Percentiles rank a stretch among this genome's conserved stretches.
phyloP scores from a whole-genome alignment of 2,329 filamentous ascomycete genomes.

The Ciborinia camelliae region DNA sequence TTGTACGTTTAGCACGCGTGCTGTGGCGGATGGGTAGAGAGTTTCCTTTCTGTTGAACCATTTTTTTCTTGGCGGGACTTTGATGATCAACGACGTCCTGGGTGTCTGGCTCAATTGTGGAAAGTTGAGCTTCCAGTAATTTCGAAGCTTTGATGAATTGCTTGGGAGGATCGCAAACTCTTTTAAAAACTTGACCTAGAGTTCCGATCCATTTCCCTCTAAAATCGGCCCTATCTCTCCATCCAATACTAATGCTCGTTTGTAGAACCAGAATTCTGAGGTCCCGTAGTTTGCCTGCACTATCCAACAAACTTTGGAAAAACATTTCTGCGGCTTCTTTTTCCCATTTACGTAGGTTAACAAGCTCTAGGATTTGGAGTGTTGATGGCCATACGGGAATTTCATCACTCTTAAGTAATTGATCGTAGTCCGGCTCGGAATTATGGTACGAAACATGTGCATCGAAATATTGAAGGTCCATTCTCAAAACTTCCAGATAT shows the following conservation, averaged over 20 bases:
- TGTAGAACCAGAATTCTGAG: constrained; percentile 68
- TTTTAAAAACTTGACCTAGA: constrained; percentile 64
- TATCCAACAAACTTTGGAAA: constrained; percentile 73
- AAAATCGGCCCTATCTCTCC: constrained; percentile 78
- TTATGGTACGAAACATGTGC: constrained; percentile 65
- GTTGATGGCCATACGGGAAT: constrained; percentile 74
- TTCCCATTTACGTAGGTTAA: constrained; percentile 73
- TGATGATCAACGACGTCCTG: constrained; percentile 6
- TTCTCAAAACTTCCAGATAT: constrained; percentile 63
- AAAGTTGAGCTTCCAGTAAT: neutral
- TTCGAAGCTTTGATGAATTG: constrained; percentile 16
- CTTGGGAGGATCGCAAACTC: constrained; percentile 41
- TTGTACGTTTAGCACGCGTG: constrained; percentile 22
- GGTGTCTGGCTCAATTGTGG: neutral
- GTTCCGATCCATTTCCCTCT: constrained; percentile 73
- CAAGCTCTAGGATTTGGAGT: constrained; percentile 69
- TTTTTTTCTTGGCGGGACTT: constrained; percentile 23
- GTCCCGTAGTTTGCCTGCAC: constrained; percentile 60
- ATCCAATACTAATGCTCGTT: constrained; percentile 74
- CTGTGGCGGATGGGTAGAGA: constrained; percentile 21
- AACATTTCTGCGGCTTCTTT: constrained; percentile 69
- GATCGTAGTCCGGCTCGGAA: constrained; percentile 70
- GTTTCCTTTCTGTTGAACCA: neutral
- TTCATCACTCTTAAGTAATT: constrained; percentile 60
- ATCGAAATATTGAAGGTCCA: constrained; percentile 78